Evolutionary conservation across 148 eudicot genomes (phyloP), one percentile per base, ranked within the genome.

Genomic region (Silene latifolia): DNA sequence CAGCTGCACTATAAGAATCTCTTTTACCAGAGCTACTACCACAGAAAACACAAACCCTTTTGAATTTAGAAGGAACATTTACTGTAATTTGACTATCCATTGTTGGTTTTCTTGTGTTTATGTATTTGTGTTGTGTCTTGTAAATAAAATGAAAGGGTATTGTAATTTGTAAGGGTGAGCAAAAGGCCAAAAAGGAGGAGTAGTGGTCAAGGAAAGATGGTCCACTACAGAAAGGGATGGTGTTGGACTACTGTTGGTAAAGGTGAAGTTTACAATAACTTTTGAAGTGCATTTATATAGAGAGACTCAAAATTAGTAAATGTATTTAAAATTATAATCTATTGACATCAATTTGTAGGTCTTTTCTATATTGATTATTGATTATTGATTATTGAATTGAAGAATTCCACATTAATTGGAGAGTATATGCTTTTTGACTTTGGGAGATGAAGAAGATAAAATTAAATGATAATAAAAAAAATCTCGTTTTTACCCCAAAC

Each of bases 1-100:
- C 90, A 42, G 90, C 90, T 18, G 77, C 75, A 57, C 82, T 73
- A 65, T 87, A 87, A 59, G 85, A 81, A 18, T 85, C 80, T 39
- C 88, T 70, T 12, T 87, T 87, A 53, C 90, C 90, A 65, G 81
- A 63, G 65, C 88, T 87, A 72, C 90, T 87, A 3, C 90, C 90
- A 75, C 90, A 87, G 63, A 87, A 87, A 14, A 87, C 90, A 80
- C 90, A 85, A 12, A 83, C 86, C 42, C 83, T 85, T 68, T 83
- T 87, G 66, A 87, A 87, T 76, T 83, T 85, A 66, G 88, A 87
- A 60, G 77, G 27, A 15, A 58, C 5, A 11, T 20, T 14, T 5
- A 7, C 39, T 5, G 51, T 23, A 3, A 35, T 7, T 29, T 76
- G 56, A 6, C 9, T 21, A 7, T 74, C 71, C 76, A 76, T 80